Percentiles rank a stretch among this genome's conserved stretches.
These are phyloP conservation scores for Cicer cuneatum DNA, from an alignment of 306 rosid species.

Conservation along the genomic window DNA sequence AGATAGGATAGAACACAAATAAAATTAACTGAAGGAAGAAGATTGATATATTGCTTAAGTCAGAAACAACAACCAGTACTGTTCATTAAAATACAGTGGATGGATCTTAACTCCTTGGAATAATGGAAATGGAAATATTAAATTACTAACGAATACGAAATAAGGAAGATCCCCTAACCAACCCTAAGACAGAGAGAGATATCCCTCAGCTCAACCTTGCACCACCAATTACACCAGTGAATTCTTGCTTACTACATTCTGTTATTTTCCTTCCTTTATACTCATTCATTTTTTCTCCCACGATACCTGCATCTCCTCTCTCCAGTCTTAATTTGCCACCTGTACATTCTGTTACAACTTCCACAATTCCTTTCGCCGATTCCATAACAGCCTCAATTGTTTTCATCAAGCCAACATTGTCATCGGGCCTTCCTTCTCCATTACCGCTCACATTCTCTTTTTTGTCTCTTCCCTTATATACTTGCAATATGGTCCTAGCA, in stretches of 20 bases:
- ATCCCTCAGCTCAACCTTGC: neutral
- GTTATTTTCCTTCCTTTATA: conserved; percentile 4
- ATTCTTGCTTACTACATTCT: neutral
- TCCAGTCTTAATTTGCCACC: neutral
- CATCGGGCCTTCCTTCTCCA: neutral
- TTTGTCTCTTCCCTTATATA: neutral
- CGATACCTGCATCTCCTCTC: neutral
- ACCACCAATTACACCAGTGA: neutral
- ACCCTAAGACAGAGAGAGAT: too few relatives aligned
- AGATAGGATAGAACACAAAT: conserved; percentile 10
- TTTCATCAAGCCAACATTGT: neutral
- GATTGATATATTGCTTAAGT: neutral
- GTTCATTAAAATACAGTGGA: neutral
- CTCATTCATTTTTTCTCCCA: neutral
- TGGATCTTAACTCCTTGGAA: neutral
- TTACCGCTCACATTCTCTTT: neutral
- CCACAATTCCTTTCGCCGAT: too few relatives aligned
- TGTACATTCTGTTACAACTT: neutral
- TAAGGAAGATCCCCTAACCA: neutral
- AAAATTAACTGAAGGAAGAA: conserved; percentile 5
- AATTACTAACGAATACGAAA: neutral
- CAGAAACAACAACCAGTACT: neutral
- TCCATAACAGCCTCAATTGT: too few relatives aligned
- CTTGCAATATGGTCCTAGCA: conserved; percentile 5
- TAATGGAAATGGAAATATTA: neutral